Percentiles rank a stretch among this genome's conserved stretches.
Evolutionary conservation across 106 monocot genomes (phyloP).

Genomic region (Amphibolis antarctica): DNA sequence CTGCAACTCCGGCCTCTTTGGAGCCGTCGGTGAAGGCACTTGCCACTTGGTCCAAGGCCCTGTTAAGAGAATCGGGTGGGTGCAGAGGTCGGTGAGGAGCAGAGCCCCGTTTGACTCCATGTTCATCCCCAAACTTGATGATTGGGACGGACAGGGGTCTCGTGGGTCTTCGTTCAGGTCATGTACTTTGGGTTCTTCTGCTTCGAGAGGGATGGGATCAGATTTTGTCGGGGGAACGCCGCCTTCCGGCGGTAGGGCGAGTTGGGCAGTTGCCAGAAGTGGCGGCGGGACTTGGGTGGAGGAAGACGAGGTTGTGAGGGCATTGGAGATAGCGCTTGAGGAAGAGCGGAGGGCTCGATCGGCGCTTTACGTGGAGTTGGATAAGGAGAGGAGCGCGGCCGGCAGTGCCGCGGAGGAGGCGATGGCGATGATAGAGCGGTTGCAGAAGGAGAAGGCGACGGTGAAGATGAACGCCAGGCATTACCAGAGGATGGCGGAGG

Average conservation of each 20-base stretch:
- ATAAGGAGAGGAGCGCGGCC: constrained; percentile 90
- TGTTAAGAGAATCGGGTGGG: neutral
- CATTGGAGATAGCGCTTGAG: constrained; percentile 39
- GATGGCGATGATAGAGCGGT: constrained; percentile 83
- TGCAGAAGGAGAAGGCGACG: constrained; percentile 81
- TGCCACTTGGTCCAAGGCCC: constrained; percentile 4
- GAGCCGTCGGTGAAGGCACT: neutral
- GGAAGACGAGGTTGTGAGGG: constrained; percentile 8
- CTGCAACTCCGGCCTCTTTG: constrained; percentile 19
- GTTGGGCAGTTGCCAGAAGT: neutral
- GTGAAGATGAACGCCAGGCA: constrained; percentile 79
- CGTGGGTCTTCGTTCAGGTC: neutral
- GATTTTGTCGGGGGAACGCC: neutral
- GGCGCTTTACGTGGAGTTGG: constrained; percentile 51
- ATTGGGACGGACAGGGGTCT: neutral
- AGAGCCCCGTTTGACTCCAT: constrained; percentile 9
- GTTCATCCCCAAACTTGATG: neutral
- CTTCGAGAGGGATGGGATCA: neutral
- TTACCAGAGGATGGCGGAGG: constrained; percentile 60
- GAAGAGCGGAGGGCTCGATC: constrained; percentile 34
- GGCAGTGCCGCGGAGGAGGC: constrained; percentile 91
- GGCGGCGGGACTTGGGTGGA: neutral
- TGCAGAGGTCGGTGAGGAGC: constrained; percentile 1
- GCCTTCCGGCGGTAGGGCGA: neutral
- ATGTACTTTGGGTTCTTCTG: neutral